Base-by-base conservation (phyloP, 1,284 basidiomycete genomes). In the Ustilago trichophora region DNA sequence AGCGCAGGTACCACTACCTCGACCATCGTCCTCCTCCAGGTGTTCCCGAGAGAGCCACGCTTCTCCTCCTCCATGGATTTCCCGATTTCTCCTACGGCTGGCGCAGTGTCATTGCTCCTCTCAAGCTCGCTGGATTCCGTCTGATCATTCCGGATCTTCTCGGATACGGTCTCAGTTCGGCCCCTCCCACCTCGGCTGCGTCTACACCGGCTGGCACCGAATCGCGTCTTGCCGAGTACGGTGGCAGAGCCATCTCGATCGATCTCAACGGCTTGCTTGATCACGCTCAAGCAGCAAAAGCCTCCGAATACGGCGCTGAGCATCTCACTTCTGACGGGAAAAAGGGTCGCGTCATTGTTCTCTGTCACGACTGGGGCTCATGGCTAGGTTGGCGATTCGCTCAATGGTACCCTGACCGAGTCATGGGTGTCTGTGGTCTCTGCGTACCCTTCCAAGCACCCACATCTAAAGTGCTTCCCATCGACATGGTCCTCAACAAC, bases 281-380 rank as follows among this genome's bases (percentile, higher is more conserved):
- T n/a, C 51, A 65, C 33, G 72, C 66, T 6, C 40, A 56, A 13
- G 75, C 60, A 11, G 64, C 54, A 4, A 41, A 69, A 21, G 53
- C 49, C 4, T 69, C 59, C 22, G 44, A 54, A 7, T 69, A 69
- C 26, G 72, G 72, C 16, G 57, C 56, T 8, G 58, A 58, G 22
- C 36, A 48, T 33, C 33, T 56, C 34, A 56, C 59, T 1, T 50
- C 58, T 11, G 54, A 62, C 13, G 69, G 72, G 22, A 47, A 53
- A 7, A 48, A 54, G 3, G 72, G 72, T 13, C 56, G 60, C 3
- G 65, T 77, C 32, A 64, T 75, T 27, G 71, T 77, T 15, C 47
- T 77, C 12, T 58, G 56, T 32, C 75, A 77, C 37, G 75, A 77
- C 48, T 77, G 75, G 75, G 75, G 75, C 26, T 62, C 66, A 7